Base-by-base conservation (phyloP, 2,329 filamentous ascomycete genomes). In the Fusarium sambucinum region DNA sequence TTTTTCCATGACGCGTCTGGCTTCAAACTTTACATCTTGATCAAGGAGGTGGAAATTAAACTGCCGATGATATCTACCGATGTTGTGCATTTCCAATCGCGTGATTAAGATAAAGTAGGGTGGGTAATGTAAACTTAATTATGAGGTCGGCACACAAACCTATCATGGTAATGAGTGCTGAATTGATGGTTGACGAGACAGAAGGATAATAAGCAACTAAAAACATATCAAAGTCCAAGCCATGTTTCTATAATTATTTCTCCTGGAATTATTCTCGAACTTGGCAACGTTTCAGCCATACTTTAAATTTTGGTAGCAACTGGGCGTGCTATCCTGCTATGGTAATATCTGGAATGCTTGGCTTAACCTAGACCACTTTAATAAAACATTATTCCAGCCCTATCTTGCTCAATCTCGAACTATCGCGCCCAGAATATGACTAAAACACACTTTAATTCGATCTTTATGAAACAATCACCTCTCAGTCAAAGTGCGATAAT, bases 401-500 rank as follows among this genome's bases (percentile, higher is more conserved):
- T 51, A 50, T 27, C 23, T n/a, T 16, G 32, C 9, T 17, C 6
- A 19, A 33, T 29, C 17, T 12, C 40, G 23, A 52, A 29, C n/a
- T 25, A 51, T 8, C 23, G 37, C 29, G 16, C 19, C 37, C 14
- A 33, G 30, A 23, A 46, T 16, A 21, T 25, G 23, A 21, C 42
- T 35, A 48, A 17, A 37, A 25, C 17, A 17, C 19, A 27, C 16
- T 30, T 30, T 30, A 40, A 16, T 44, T 16, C 19, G 14, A 47
- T 64, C 6, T 11, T 38, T 8, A 72, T 74, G 70, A 73, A 69
- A 56, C 51, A 58, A 21, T 63, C 63, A 30, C 59, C 37, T 13
- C 58, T 71, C 6, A 59, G 37, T 54, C 74, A 76, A 52, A 45
- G 40, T 23, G 53, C 66, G 47, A 61, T 75, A 30, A 48, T 70